Evolutionary conservation across 805 yeast genomes (phyloP).

Genomic region (Metschnikowia dekortorum): DNA sequence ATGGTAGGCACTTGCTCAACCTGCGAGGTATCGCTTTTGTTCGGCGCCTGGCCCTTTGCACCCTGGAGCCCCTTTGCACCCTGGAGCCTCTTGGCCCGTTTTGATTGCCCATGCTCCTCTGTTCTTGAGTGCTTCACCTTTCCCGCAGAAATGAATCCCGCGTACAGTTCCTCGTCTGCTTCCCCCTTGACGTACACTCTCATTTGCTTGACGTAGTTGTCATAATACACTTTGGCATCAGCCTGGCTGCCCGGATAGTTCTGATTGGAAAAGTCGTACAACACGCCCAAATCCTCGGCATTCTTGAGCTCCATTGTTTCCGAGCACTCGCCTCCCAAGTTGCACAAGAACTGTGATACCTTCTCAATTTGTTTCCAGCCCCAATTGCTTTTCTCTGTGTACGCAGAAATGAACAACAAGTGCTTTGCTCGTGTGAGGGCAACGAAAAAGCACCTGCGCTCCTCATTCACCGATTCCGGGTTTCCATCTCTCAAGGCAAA

Average conservation of each 20-base stretch:
- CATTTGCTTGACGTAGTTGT: conserved; percentile 5
- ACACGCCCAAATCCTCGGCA: conserved; percentile 12
- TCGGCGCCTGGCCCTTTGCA: background rate
- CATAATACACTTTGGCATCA: conserved; percentile 1
- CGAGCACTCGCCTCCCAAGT: conserved; percentile 5
- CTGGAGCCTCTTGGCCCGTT: background rate
- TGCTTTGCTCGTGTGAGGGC: conserved; percentile 80
- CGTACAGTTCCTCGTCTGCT: background rate
- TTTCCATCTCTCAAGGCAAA: conserved; percentile 36
- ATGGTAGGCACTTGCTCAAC: background rate
- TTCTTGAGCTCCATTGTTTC: conserved; percentile 18
- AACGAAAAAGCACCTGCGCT: conserved; percentile 80
- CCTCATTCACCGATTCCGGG: conserved; percentile 53
- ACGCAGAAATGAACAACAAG: conserved; percentile 44
- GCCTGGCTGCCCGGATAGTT: conserved; percentile 1
- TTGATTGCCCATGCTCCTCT: background rate
- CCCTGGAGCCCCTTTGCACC: background rate
- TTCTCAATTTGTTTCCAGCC: conserved; percentile 19
- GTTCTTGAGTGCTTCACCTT: background rate
- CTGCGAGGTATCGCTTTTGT: background rate
- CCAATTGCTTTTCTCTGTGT: conserved; percentile 18
- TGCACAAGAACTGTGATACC: conserved; percentile 27
- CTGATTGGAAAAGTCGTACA: conserved; percentile 16
- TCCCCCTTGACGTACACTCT: conserved; percentile 6
- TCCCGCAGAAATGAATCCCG: conserved; percentile 7